phyloP scores from a whole-genome alignment of 208 protist species.

The Acanthamoeba royreba region DNA sequence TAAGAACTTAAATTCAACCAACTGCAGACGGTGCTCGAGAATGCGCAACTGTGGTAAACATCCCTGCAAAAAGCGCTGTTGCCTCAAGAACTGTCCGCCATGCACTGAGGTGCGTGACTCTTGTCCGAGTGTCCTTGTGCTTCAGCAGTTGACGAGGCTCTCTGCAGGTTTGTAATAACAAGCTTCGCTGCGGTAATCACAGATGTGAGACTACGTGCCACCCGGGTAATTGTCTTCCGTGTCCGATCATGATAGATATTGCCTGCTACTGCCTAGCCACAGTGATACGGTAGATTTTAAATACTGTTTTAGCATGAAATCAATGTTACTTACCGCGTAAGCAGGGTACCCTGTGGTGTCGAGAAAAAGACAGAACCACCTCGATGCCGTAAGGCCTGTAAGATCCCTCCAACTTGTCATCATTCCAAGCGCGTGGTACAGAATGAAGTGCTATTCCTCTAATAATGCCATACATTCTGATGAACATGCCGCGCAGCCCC shows the following conservation, averaged over 20 bases:
- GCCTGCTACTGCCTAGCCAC: background rate
- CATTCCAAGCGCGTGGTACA: background rate
- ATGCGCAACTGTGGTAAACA: slow-evolving; percentile 21
- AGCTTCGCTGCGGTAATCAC: background rate
- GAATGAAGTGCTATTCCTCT: background rate
- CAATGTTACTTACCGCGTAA: background rate
- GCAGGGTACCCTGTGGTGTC: background rate
- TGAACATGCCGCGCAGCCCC: background rate
- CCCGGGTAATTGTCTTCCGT: background rate
- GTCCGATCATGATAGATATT: background rate
- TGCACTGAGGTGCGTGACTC: background rate
- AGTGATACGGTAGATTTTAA: background rate
- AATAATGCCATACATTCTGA: background rate
- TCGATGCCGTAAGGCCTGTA: background rate
- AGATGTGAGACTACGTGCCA: background rate
- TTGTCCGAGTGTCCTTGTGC: background rate
- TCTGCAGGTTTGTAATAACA: background rate
- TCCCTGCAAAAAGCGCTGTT: background rate
- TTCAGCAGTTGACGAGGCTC: background rate
- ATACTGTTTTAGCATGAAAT: background rate
- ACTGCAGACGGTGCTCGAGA: background rate
- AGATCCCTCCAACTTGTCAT: background rate
- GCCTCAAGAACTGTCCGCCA: background rate
- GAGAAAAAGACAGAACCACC: slow-evolving; percentile 1
- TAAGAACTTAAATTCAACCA: background rate